Base-by-base conservation (phyloP, 129 eudicot genomes). In the Centrapalus pauciflorus region DNA sequence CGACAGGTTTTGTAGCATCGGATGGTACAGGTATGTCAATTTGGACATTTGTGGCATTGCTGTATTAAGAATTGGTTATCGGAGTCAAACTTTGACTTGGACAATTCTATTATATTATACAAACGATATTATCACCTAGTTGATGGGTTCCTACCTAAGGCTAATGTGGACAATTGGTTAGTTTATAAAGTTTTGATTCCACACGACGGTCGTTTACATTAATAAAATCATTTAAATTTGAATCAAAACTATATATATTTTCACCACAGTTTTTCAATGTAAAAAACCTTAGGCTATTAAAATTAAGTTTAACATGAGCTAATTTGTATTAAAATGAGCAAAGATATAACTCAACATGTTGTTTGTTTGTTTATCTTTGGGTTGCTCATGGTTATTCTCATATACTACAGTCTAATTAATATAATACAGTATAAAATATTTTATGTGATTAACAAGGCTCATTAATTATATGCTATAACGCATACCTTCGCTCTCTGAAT, bases 401-500 rank as follows among this genome's bases (percentile, higher is more conserved):
- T n/a, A n/a, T n/a, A n/a, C n/a, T n/a, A n/a, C n/a, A n/a, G n/a
- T n/a, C n/a, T n/a, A n/a, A n/a, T n/a, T n/a, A n/a, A n/a, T n/a
- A 14, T 43, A 14, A 58, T 14, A 3, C 52, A 45, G 0, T 45
- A 45, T 45, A 21, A 45, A 5, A 16, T 14, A 5, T 45, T 48
- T 26, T 19, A 45, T 24, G 26, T 17, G 27, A 48, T 17, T 5
- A 6, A 51, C 14, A 23, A 28, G 64, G 7, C 17, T 16, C 16
- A 1, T 58, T n/a, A n/a, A n/a, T 30, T 58, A 14, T 43, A 19
- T 19, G 28, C n/a, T 33, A 19, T 12, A 27, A 24, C 4, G 13
- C 45, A n/a, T 71, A 91, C 97, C 96, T 84, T 57, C 96, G 90
- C 72, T 81, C 97, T 79, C 85, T 85, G 46, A 87, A 91, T 71